Evolutionary conservation across 2,329 filamentous ascomycete genomes (phyloP).

Genomic region (Parastagonospora nodorum): DNA sequence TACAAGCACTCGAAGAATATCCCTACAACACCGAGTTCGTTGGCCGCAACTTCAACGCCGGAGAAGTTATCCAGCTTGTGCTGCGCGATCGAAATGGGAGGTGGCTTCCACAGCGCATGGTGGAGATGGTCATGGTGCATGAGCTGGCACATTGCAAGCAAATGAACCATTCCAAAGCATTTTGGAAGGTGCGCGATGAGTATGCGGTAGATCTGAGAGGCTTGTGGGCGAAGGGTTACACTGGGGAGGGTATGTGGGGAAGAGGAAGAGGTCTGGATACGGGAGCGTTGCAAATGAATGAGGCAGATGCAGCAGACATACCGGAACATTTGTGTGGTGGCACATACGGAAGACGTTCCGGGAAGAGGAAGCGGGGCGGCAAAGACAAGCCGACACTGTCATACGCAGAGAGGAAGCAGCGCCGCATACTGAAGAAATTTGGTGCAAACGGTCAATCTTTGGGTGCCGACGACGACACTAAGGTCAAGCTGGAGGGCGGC

Average conservation of each 20-base stretch:
- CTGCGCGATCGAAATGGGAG: slow-evolving; percentile 67
- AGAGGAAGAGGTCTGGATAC: slow-evolving; percentile 67
- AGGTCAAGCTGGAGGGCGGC: slow-evolving; percentile 70
- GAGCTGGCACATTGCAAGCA: slow-evolving; percentile 86
- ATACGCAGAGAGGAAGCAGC: slow-evolving; percentile 75
- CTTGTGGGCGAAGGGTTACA: slow-evolving; percentile 73
- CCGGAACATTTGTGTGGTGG: slow-evolving; percentile 77
- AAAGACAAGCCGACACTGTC: slow-evolving; percentile 57
- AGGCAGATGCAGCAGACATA: slow-evolving; percentile 32
- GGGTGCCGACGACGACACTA: slow-evolving; percentile 70
- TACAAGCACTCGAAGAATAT: slow-evolving; percentile 74
- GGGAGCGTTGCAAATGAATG: slow-evolving; percentile 28
- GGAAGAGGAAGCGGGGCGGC: slow-evolving; percentile 54
- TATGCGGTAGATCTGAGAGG: slow-evolving; percentile 73
- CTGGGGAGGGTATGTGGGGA: slow-evolving; percentile 84
- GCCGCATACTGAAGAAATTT: slow-evolving; percentile 76
- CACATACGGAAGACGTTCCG: slow-evolving; percentile 66
- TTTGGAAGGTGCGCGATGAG: slow-evolving; percentile 78
- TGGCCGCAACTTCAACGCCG: slow-evolving; percentile 88
- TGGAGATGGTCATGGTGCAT: slow-evolving; percentile 96
- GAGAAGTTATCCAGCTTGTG: slow-evolving; percentile 85
- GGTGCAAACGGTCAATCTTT: slow-evolving; percentile 70
- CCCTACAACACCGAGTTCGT: slow-evolving; percentile 81
- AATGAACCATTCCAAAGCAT: slow-evolving; percentile 85
- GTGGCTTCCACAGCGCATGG: slow-evolving; percentile 82